Evolutionary conservation across 2,329 filamentous ascomycete species (phyloP).

Genomic region (Pseudomassariella vexata): DNA sequence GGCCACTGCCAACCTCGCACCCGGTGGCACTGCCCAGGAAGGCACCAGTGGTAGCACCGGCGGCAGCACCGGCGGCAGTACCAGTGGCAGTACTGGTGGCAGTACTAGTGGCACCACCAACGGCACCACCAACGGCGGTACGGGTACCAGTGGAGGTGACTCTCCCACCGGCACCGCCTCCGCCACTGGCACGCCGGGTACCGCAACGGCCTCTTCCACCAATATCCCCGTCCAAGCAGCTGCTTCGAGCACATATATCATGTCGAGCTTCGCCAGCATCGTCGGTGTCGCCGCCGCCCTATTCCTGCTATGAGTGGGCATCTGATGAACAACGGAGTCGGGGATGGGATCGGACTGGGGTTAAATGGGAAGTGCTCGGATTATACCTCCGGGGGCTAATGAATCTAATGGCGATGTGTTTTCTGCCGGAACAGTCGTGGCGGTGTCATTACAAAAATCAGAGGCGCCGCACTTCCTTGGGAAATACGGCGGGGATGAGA

Average conservation of each 20-base stretch:
- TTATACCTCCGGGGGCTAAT: too few species aligned
- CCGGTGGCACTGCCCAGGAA: slow-evolving; percentile 12
- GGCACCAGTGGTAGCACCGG: too few species aligned
- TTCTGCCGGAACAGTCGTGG: too few species aligned
- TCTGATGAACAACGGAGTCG: too few species aligned
- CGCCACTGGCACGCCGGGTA: slow-evolving; percentile 7
- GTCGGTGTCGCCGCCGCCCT: slow-evolving; percentile 36
- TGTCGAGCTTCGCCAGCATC: slow-evolving; percentile 35
- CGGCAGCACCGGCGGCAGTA: slow-evolving; percentile 6
- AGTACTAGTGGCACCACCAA: slow-evolving; percentile 9
- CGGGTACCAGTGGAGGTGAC: slow-evolving; percentile 11
- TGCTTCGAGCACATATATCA: slow-evolving; percentile 7
- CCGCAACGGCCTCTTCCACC: too few species aligned
- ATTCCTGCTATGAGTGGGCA: slow-evolving; percentile 28
- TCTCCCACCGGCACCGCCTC: slow-evolving; percentile 16
- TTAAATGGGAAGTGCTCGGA: too few species aligned
- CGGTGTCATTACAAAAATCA: too few species aligned
- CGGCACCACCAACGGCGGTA: slow-evolving; percentile 11
- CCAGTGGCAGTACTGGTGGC: slow-evolving; percentile 9
- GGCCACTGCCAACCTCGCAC: slow-evolving; percentile 25
- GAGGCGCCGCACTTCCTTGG: too few species aligned
- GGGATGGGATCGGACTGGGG: too few species aligned
- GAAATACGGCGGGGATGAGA: too few species aligned
- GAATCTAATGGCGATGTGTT: too few species aligned
- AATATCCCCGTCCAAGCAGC: too few species aligned